Evolutionary conservation across 352 stramenopile genomes (phyloP), one percentile per base, ranked within the genome.

Genomic region (Phytophthora uliginosa): DNA sequence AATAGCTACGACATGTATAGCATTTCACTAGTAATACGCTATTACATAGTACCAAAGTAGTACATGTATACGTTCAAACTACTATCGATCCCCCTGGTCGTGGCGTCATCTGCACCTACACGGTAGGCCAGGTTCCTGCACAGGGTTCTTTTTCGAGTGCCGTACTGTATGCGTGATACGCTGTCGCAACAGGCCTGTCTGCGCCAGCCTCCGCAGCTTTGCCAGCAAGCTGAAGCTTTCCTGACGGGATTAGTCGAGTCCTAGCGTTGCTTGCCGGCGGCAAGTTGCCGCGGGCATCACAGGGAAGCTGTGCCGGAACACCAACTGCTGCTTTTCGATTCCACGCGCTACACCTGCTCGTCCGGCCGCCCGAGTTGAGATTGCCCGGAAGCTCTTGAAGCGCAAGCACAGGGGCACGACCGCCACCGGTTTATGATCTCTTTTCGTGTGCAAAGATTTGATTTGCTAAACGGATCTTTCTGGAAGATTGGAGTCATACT

Each of bases 391-490:
- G 45, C 17, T 24, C 45, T 42, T 42, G 36, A 42, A 51, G 45
- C 45, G 45, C 45, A 24, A 51, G 18, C 15, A 17, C 17, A 51
- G 7, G 36, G 7, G 36, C 36, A 45, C 45, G 45, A 51, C 45
- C 45, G n/a, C 18, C 42, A 51, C 17, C n/a, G 45, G 45, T 51
- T 51, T 51, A 51, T 51, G 45, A 26, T 45, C 36, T 45, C 36
- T 45, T 45, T 45, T 45, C 36, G 36, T 45, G 36, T 45, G 36
- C 36, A 45, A 13, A 51, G 18, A 51, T 6, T 26, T 24, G 45
- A 51, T 51, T 51, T 22, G 45, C 45, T 51, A 51, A 51, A 51
- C 45, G 45, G 45, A 51, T 51, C 45, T 51, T 24, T 51, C 18
- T 6, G 45, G 18, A 10, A 51, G 45, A 51, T 51, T 51, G 18